Evolutionary conservation across 371 early-diverging fungal species (phyloP), one percentile per base, ranked within the genome.

Genomic region (Zopfochytrium polystomum): DNA sequence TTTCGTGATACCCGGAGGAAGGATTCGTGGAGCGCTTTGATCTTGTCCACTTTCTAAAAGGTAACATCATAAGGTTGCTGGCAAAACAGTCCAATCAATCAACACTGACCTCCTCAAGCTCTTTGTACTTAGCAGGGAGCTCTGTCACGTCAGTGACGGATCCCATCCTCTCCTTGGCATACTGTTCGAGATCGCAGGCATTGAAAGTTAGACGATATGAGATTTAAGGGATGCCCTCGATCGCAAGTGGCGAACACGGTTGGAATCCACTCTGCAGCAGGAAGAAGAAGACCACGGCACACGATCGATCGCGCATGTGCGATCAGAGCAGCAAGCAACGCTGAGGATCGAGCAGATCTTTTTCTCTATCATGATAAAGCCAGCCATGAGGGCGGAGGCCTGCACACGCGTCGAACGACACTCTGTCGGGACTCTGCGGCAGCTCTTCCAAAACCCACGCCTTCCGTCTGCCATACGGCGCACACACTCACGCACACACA

Each of bases 111-210:
- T 66, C 68, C 51, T 80, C 81, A 55, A 94, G 77, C 58, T 88
- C 85, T 58, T 86, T 80, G 72, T 96, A 96, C 63, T 95, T 94
- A 55, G 79, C 80, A 46, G 96, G 96, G 13, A 95, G 84, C 57
- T 90, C 91, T 31, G 96, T 96, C 31, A 91, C 78, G 47, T 90
- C 90, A 34, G 80, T 82, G 3, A 85, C 85, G 54, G 80, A 88
- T 35, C 92, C 91, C 55, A 93, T 79, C 63, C 83, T 86, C 70
- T 96, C 96, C 70, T 86, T 85, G n/a, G 94, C 89, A 74, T 87
- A 86, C 90, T 93, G 48, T 22, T 30, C 11, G 34, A 47, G 42
- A 42, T 15, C 5, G 64, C 5, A 43, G 22, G 22, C 11, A 22
- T 48, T 48, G 9, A 22, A 13, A 9, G 22, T 7, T 22, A 48